Evolutionary conservation across 768 basidiomycete genomes (phyloP), one percentile per base, ranked within the genome.

Genomic region (Boletus vinaceobasis): DNA sequence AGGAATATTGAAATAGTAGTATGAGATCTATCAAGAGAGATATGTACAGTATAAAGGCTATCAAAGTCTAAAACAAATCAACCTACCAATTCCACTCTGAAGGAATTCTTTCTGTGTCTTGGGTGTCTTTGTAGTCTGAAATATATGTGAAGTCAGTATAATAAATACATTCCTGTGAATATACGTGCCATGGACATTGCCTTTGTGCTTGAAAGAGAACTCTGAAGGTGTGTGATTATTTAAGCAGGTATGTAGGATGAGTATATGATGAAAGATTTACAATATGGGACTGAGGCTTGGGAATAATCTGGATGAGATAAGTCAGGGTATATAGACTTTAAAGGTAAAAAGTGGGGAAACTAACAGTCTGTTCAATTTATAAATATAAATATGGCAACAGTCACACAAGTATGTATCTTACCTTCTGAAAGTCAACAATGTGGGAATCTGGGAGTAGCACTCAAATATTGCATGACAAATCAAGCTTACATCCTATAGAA

Each of bases 171-270:
- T 2, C 29, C 5, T 11, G 9, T n/a, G 1, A 43, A 44, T 27
- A n/a, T 5, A 43, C 23, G 17, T 44, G 17, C 43, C 27, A 44
- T 29, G 6, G 6, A 29, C 3, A 13, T 17, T 44, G 2, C 9
- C 5, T n/a, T 1, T 17, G 1, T 7, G 11, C 0, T 7, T 29
- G 4, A 17, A n/a, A 2, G 10, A 5, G 10, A 29, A 11, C 3
- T 0, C 27, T 43, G 4, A n/a, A 29, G 11, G 8, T 37, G n/a
- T 43, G 2, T 7, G 2, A 38, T 3, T 15, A 23, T 14, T 23
- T 27, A 17, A 27, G 43, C 8, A 29, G 11, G n/a, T 10, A 11
- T 2, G 29, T n/a, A 43, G 1, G 1, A n/a, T 9, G 2, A 17
- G 9, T 13, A 11, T 2, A 33, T 3, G 23, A 7, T n/a, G n/a